Evolutionary conservation across 805 yeast species (phyloP), one percentile per base, ranked within the genome.

Genomic region (Ogataea henricii): DNA sequence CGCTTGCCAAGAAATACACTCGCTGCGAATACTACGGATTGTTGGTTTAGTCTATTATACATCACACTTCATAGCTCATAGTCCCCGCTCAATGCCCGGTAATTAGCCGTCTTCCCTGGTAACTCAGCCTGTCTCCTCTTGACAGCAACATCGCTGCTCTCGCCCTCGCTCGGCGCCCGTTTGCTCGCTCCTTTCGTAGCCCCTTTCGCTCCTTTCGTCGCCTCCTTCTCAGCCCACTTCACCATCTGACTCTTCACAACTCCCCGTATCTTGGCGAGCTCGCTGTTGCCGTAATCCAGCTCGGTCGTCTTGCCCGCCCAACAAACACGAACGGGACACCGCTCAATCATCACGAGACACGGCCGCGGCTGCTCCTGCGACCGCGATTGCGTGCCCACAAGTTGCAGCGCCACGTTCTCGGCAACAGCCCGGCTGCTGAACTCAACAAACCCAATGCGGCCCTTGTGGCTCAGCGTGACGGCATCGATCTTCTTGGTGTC

Each of bases 21-120:
- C 66, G 88, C 47, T 79, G 89, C 1, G 96, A 88, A 58, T 89
- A 80, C 62, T 74, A 80, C 58, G 97, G 97, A 0, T 76, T 89
- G 7, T 69, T 92, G 40, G 89, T 89, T 0, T 89, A 23, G 17
- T 4, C 30, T 8, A 12, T 6, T 13, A 4, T 27, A n/a, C 30
- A 14, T 6, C 20, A 18, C 6, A 12, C 40, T 16, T 25, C 20
- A 53, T 20, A 51, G n/a, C 45, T 55, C 55, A 14, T 32, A 45
- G 30, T 54, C 49, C 2, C 46, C 13, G 14, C 40, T 44, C 46
- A 48, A 7, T 3, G 57, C 43, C 20, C 52, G 46, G 44, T 54
- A 54, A n/a, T 47, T 45, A 0, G 30, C 33, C 10, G 37, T 14
- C n/a, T 47, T 47, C 1, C 47, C 48, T 8, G 45, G 30, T 9